Base-by-base conservation (phyloP, 78 protist species). In the Dictyostelium brefeldianum region DNA sequence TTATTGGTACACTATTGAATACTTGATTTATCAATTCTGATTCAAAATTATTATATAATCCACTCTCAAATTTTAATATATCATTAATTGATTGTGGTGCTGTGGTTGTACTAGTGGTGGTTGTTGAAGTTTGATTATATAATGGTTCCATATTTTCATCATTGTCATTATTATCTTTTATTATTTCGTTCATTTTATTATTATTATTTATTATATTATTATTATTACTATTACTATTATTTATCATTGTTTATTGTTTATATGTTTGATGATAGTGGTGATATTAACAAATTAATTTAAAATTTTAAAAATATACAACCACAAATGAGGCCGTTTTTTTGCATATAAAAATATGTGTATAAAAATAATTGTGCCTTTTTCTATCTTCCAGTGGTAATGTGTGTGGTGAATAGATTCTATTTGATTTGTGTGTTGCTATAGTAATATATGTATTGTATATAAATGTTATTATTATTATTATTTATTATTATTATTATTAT, bases 1-100 rank as follows among this genome's bases (percentile, higher is more conserved):
- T 75, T 12, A 75, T 43, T 25, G 81, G 81, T 47, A 75, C 81
- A 25, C 62, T 22, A 25, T 43, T 48, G n/a, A 75, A 75, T 25
- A 75, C 54, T 27, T 70, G 29, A 7, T 41, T 70, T 4, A 70
- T 29, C 43, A 70, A 65, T 6, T 65, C 47, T 14, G 41, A 29
- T 15, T 65, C 73, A 9, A 29, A 65, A 15, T n/a, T 65, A 65
- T 65, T 65, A 29, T 65, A 65, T 65, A 22, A 10, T 29, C 73
- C 73, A 65, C 46, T 65, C 14, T 29, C 36, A 65, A 65, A 65
- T 65, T 65, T 65, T 29, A 29, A 65, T 25, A 59, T 14, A 22
- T 65, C 46, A 12, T 65, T 8, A 12, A 29, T 65, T 65, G 47
- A 14, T 65, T 9, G 10, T 65, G 20, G 8, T 29, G 73, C 14